phyloP scores from a whole-genome alignment of 1,139 yeast species.

The Candida sanyaensis region DNA sequence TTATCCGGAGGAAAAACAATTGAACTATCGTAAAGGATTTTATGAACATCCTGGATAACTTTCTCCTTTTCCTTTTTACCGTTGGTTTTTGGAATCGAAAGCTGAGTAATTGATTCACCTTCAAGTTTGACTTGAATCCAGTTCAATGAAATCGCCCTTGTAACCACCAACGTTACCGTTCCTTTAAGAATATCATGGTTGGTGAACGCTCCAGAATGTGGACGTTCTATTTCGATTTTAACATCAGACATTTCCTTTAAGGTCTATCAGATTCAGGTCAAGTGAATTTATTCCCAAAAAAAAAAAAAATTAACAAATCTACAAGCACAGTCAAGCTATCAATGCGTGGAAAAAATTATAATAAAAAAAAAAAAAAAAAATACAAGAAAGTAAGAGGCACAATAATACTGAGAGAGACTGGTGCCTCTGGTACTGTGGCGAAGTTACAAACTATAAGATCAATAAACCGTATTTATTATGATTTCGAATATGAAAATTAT shows the following conservation, averaged over 20 bases:
- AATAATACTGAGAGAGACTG: no score
- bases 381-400: no score
- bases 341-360: no score
- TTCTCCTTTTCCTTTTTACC: slow-evolving; percentile 21
- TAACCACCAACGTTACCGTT: slow-evolving; percentile 41
- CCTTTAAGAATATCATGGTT: slow-evolving; percentile 56
- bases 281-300: neutral
- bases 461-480: no score
- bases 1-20: slow-evolving; percentile 66
- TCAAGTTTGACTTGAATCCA: slow-evolving; percentile 61
- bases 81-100: slow-evolving; percentile 27
- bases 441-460: no score
- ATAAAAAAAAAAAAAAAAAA: no score
- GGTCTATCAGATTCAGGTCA: neutral
- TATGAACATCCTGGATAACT: slow-evolving; percentile 48
- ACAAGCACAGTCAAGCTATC: no score
- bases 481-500: no score
- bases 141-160: slow-evolving; percentile 49
- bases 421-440: no score
- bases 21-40: slow-evolving; percentile 53
- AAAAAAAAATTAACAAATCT: neutral
- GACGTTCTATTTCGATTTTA: slow-evolving; percentile 37
- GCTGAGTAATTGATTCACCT: slow-evolving; percentile 49
- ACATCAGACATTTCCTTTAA: slow-evolving; percentile 24
- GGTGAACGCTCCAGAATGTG: slow-evolving; percentile 49